Percentiles rank a stretch among this genome's conserved stretches.
Conservation (phyloP, 1,284 basidiomycete species). For the Apiotrichum mycotoxinovorans region DNA sequence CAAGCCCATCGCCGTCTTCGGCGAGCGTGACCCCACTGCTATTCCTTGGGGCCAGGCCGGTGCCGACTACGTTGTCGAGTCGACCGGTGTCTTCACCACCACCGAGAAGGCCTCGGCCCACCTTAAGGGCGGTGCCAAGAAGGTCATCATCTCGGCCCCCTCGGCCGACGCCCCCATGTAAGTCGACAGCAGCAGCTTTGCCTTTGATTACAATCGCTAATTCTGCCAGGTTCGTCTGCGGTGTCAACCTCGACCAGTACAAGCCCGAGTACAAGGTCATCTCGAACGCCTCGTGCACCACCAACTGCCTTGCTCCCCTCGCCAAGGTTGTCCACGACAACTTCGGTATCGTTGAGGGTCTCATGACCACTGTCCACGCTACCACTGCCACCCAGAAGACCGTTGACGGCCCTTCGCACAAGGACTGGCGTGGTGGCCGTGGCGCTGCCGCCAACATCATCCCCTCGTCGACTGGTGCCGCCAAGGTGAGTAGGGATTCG, state of each 20-base stretch:
- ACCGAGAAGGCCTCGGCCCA: slow-evolving; percentile 81
- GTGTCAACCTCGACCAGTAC: slow-evolving; percentile 95
- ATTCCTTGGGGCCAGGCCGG: slow-evolving; percentile 81
- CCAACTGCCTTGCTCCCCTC: slow-evolving; percentile 97
- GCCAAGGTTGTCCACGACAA: slow-evolving; percentile 98
- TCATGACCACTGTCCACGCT: slow-evolving; percentile 98
- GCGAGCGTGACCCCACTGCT: slow-evolving; percentile 79
- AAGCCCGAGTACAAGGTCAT: slow-evolving; percentile 88
- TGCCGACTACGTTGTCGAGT: slow-evolving; percentile 94
- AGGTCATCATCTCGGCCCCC: slow-evolving; percentile 99
- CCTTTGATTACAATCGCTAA: no score
- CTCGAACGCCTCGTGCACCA: slow-evolving; percentile 99
- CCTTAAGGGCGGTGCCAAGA: slow-evolving; percentile 99
- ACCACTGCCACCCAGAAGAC: slow-evolving; percentile 99
- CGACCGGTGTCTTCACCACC: slow-evolving; percentile 99
- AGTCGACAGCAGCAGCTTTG: slow-evolving; percentile 20
- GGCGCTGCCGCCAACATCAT: slow-evolving; percentile 98
- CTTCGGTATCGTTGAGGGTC: slow-evolving; percentile 87
- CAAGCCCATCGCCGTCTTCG: slow-evolving; percentile 73
- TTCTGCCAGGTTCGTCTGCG: slow-evolving; percentile 62
- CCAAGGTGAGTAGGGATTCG: slow-evolving; percentile 65
- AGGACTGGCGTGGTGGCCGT: slow-evolving; percentile 80
- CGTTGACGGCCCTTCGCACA: slow-evolving; percentile 91
- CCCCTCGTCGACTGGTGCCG: slow-evolving; percentile 97
- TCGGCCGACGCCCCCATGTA: slow-evolving; percentile 96